Evolutionary conservation across 2,329 filamentous ascomycete species (phyloP).

Genomic region (Calonectria pseudoreteaudii): DNA sequence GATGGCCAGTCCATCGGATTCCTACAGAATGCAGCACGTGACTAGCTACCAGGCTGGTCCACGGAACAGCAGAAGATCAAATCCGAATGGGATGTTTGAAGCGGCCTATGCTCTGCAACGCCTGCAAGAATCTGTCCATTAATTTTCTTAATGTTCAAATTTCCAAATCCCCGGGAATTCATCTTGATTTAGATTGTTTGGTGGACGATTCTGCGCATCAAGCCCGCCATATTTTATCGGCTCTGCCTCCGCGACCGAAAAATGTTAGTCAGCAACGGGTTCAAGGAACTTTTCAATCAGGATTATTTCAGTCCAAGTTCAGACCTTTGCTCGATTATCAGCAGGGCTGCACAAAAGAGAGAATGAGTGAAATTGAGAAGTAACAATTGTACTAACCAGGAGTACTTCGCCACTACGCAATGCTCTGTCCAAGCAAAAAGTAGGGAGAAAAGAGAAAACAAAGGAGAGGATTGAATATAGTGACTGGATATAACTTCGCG

Average conservation of each 20-base stretch:
- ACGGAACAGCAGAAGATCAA: background rate
- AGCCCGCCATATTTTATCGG: background rate
- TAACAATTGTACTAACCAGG: background rate
- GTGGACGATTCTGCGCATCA: background rate
- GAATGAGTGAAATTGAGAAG: background rate
- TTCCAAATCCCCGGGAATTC: background rate
- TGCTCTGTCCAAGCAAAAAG: no score
- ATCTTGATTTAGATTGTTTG: background rate
- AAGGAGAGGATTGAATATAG: no score
- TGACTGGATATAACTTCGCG: no score
- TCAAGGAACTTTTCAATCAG: background rate
- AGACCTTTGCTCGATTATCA: background rate
- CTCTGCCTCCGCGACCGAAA: background rate
- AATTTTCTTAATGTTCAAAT: background rate
- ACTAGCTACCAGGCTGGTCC: no score
- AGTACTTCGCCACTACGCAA: background rate
- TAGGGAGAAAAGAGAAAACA: no score
- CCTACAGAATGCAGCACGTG: no score
- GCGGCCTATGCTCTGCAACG: no score
- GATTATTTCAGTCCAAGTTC: background rate
- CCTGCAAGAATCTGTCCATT: background rate
- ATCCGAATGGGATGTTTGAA: no score
- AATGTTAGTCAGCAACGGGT: background rate
- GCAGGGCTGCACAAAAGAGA: background rate
- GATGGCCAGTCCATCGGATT: no score